Base-by-base conservation (phyloP, 495 filamentous ascomycete species). In the Hyaloscypha hepaticicola region DNA sequence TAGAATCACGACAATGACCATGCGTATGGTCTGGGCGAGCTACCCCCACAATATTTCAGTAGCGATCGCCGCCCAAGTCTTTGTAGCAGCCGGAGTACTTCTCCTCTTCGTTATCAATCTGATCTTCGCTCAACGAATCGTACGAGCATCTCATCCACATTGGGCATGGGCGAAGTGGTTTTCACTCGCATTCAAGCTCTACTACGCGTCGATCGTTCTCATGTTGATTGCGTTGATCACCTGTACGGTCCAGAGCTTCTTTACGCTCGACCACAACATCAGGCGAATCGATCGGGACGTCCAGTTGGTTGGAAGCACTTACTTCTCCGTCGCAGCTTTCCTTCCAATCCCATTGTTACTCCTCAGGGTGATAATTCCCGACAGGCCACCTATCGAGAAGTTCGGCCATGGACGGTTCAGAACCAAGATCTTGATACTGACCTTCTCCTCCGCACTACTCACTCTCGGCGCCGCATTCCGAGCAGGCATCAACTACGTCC, bases 101-200 rank as follows among this genome's bases (percentile, higher is more conserved):
- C 69, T 96, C 7, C 75, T 96, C n/a, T 96, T 89, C 74, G 75
- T 96, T 62, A 74, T 91, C 72, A 95, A 97, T 73, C 76, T 97
- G 29, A 78, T 95, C 69, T 90, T 91, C 72, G 78, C 88, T 0
- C 90, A 94, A 72, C 86, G 93, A 28, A 84, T 96, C 29, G 67
- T 94, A 9, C 81, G 93, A 29, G 89, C 88, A 3, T 83, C 83
- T 14, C 89, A 94, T 61, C 93, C 91, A 0, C 71, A 74, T 2
- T 72, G 91, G 53, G 91, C 91, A 31, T 92, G 89, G 89, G 79
- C 84, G 55, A 79, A 72, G 7, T 59, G 73, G 26, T 75, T 85
- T 29, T 76, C 75, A 0, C 60, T 72, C 16, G 61, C 74, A 25
- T 89, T 93, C 70, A 79, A 79, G 64, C 70, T 72, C 5, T 72